Conservation (phyloP, 306 rosid genomes). For the Quercus bicolor region DNA sequence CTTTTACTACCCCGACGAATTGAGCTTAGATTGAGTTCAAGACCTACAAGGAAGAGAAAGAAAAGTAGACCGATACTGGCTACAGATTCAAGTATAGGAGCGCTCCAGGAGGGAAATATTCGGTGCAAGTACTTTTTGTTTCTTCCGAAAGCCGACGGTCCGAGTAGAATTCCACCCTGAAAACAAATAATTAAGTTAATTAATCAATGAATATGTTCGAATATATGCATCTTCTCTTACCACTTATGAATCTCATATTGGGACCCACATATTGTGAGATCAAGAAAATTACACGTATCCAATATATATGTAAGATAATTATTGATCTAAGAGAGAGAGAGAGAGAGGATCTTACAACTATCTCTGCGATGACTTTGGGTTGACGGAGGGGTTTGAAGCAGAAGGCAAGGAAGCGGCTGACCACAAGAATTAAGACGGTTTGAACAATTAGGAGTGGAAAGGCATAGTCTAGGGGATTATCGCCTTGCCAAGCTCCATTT, state of each 20-base stretch:
- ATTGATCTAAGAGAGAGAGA: too few relatives aligned
- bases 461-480: constrained; percentile 66
- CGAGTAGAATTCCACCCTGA: constrained; percentile 82
- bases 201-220: background rate
- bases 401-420: constrained; percentile 59
- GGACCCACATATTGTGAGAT: too few relatives aligned
- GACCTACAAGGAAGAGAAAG: constrained; percentile 71
- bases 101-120: constrained; percentile 69
- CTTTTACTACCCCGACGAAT: constrained; percentile 55
- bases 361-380: constrained; percentile 86
- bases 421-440: constrained; percentile 39
- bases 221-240: too few relatives aligned
- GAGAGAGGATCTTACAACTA: constrained; percentile 32
- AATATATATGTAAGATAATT: too few relatives aligned
- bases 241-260: too few relatives aligned
- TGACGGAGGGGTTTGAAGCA: constrained; percentile 83
- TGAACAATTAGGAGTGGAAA: constrained; percentile 78
- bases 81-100: constrained; percentile 60
- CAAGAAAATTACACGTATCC: too few relatives aligned
- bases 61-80: constrained; percentile 81
- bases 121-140: constrained; percentile 42
- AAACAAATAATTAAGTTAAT: background rate
- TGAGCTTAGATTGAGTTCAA: constrained; percentile 65
- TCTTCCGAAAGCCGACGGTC: constrained; percentile 75
- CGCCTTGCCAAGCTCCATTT: constrained; percentile 81